Evolutionary conservation across 768 basidiomycete genomes (phyloP).

Genomic region (Tubosaeta sp.): DNA sequence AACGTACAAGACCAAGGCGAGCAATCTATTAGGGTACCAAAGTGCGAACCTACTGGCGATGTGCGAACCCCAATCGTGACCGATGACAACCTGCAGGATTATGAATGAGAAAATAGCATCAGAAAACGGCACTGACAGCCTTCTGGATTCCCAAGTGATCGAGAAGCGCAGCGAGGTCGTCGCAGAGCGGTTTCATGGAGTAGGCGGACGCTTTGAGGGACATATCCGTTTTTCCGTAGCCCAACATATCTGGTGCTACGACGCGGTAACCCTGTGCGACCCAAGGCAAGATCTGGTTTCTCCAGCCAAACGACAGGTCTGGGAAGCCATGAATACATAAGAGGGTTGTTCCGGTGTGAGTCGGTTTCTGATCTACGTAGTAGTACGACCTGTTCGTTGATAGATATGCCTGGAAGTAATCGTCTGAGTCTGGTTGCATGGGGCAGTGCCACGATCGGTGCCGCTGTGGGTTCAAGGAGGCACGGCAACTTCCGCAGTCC

Average conservation of each 20-base stretch:
- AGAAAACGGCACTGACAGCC: constrained; percentile 42
- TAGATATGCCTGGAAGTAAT: constrained; percentile 45
- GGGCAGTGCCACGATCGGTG: constrained; percentile 17
- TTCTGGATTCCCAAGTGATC: constrained; percentile 49
- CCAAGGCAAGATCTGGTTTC: constrained; percentile 71
- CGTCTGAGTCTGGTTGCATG: background rate
- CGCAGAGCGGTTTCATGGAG: constrained; percentile 53
- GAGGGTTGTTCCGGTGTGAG: constrained; percentile 38
- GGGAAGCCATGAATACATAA: constrained; percentile 83
- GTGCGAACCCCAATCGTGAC: constrained; percentile 79
- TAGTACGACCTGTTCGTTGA: constrained; percentile 64
- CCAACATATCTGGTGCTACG: constrained; percentile 46
- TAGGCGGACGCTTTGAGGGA: constrained; percentile 53
- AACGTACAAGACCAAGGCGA: constrained; percentile 58
- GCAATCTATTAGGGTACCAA: constrained; percentile 63
- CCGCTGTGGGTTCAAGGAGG: constrained; percentile 16
- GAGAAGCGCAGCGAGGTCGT: constrained; percentile 63
- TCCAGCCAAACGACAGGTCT: constrained; percentile 70
- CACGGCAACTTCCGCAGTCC: constrained; percentile 27
- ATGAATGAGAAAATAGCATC: background rate
- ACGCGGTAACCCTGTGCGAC: constrained; percentile 57
- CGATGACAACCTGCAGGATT: constrained; percentile 51
- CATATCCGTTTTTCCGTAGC: constrained; percentile 66
- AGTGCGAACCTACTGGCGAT: constrained; percentile 63
- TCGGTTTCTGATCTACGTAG: constrained; percentile 67